phyloP scores from a whole-genome alignment of 208 protist genomes.

The Phytomonas serpens region DNA sequence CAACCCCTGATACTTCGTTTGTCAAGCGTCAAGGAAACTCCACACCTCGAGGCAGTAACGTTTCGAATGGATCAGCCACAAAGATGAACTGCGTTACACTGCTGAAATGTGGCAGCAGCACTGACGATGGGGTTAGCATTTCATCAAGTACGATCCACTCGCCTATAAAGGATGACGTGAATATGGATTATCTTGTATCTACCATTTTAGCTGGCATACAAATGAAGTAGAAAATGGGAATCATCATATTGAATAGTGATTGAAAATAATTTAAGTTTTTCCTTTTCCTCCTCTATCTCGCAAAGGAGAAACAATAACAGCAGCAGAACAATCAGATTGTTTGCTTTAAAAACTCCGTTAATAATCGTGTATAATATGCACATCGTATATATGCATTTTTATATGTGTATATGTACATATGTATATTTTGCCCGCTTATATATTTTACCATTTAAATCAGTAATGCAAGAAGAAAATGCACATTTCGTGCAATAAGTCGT shows the following conservation, averaged over 20 bases:
- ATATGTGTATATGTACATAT: not conserved
- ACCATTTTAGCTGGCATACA: conserved; percentile 5
- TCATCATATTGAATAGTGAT: not conserved
- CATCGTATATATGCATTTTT: not conserved
- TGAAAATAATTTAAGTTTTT: conserved; percentile 1
- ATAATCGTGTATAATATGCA: not conserved
- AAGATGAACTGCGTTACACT: not conserved
- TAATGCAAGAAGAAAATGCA: not conserved
- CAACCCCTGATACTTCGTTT: not conserved
- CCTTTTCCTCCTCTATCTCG: conserved; percentile 4
- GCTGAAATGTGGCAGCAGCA: conserved; percentile 17
- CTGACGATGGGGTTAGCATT: conserved; percentile 18
- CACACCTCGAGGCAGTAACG: not conserved
- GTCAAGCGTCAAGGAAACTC: not conserved
- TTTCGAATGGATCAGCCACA: not conserved
- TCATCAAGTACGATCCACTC: conserved; percentile 22
- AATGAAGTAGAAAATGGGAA: conserved; percentile 12
- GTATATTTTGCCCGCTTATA: not conserved
- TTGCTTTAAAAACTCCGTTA: not conserved
- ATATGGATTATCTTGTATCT: conserved; percentile 10
- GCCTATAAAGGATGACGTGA: conserved; percentile 14
- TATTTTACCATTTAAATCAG: not conserved
- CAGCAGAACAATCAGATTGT: not conserved
- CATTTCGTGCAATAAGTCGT: not conserved
- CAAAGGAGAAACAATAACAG: not conserved